Percentiles rank a stretch among this genome's conserved stretches.
These are phyloP conservation scores for Rosa hybrid DNA, from an alignment of 331 rosid species.

Conservation along the genomic window DNA sequence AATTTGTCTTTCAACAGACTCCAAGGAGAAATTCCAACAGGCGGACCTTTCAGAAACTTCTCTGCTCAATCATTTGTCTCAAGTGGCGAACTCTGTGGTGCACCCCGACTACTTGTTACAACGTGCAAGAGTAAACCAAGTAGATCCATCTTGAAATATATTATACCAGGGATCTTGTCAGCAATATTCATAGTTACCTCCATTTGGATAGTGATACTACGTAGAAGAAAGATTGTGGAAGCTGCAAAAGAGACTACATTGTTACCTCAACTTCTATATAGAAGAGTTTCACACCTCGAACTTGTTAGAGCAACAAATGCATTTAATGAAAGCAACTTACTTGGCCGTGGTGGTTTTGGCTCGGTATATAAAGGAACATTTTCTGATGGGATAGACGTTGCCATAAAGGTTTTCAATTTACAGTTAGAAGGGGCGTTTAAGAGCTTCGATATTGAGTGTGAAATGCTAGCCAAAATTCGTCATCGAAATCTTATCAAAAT, in stretches of 20 bases:
- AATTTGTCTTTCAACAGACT: slow-evolving; percentile 35
- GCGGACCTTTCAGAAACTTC: slow-evolving; percentile 33
- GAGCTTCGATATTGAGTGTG: slow-evolving; percentile 41
- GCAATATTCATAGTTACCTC: background rate
- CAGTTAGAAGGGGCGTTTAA: slow-evolving; percentile 18
- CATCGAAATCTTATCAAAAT: slow-evolving; percentile 51
- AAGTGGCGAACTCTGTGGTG: slow-evolving; percentile 41
- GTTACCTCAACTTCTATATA: slow-evolving; percentile 7
- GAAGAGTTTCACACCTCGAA: slow-evolving; percentile 34
- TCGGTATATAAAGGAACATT: slow-evolving; percentile 32
- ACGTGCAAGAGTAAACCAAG: background rate
- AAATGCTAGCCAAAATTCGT: slow-evolving; percentile 34
- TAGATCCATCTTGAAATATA: background rate
- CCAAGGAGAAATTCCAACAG: slow-evolving; percentile 43
- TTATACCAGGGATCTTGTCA: background rate
- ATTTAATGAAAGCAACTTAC: slow-evolving; percentile 29
- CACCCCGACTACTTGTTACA: too few species aligned
- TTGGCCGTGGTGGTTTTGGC: slow-evolving; percentile 33
- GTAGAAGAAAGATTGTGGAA: background rate
- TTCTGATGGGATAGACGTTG: slow-evolving; percentile 29
- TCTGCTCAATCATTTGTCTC: slow-evolving; percentile 37
- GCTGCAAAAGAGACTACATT: background rate
- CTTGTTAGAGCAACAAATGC: slow-evolving; percentile 35
- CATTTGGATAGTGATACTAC: background rate
- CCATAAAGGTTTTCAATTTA: slow-evolving; percentile 40